These are phyloP conservation scores for Aspergillus coremiiformis DNA, from an alignment of 495 filamentous ascomycete species.

Conservation along the genomic window DNA sequence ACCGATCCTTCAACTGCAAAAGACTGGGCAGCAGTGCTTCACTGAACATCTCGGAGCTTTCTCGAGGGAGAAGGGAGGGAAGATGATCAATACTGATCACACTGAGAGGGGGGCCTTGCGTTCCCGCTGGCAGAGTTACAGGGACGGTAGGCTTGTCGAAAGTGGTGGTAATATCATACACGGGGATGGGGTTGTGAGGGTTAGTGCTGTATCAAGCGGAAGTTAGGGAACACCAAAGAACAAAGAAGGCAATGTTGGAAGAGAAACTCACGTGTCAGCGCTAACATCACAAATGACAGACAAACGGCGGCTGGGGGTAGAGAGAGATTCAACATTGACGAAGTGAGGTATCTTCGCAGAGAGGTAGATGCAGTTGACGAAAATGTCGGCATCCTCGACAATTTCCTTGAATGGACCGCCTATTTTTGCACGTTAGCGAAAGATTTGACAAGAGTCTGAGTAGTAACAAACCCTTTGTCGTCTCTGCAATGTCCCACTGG, in stretches of 20 bases:
- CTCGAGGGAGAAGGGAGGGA: constrained; percentile 76
- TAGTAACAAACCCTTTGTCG: constrained; percentile 36
- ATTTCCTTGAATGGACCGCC: constrained; percentile 87
- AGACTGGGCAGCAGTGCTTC: constrained; percentile 70
- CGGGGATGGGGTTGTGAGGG: constrained; percentile 71
- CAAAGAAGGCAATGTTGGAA: neutral
- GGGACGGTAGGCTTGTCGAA: constrained; percentile 80
- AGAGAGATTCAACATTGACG: constrained; percentile 62
- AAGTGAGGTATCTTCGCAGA: constrained; percentile 61
- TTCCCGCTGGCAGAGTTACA: constrained; percentile 45
- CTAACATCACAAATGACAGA: constrained; percentile 85
- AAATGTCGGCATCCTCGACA: constrained; percentile 59
- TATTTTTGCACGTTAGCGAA: constrained; percentile 3
- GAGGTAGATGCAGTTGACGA: constrained; percentile 92
- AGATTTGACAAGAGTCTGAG: neutral
- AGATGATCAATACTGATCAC: constrained; percentile 91
- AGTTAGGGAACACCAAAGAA: neutral
- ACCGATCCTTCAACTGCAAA: constrained; percentile 67
- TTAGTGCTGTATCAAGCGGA: constrained; percentile 44
- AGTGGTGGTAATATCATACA: constrained; percentile 75
- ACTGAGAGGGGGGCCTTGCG: constrained; percentile 52
- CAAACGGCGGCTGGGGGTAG: constrained; percentile 60
- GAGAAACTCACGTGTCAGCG: constrained; percentile 50
- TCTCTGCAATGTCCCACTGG: constrained; percentile 93
- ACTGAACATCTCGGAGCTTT: constrained; percentile 84